Base-by-base conservation (phyloP, 352 stramenopile genomes). In the Pythium scleroteichum region DNA sequence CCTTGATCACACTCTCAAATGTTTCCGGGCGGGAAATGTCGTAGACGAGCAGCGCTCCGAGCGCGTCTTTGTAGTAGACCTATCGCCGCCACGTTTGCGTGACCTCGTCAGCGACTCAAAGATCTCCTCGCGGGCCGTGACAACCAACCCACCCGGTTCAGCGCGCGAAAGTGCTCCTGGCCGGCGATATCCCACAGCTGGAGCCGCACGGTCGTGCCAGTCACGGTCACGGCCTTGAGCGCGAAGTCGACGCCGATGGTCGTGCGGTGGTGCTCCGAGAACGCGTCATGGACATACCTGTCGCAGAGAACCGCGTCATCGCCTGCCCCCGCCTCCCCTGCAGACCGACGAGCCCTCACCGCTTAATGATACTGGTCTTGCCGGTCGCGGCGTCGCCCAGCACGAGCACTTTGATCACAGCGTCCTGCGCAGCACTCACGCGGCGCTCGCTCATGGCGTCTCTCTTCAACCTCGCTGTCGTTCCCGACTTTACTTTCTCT, bases 121-220 rank as follows among this genome's bases (percentile, higher is more conserved):
- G 24, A 44, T 20, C 47, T 53, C 27, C 13, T 33, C 29, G 23
- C 42, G 29, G 19, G 39, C 41, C 20, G 9, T 29, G 2, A 5
- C 33, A 50, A 33, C 17, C n/a, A 8, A 59, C 70, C 3, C 47
- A 92, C 88, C 39, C 89, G 75, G 66, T 96, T 96, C 8, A 98
- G 79, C n/a, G 85, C 82, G n/a, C 91, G 85, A 56, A 97, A 98
- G 49, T 97, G 88, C 57, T 98, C 94, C 71, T 98, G 92, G 8
- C 94, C 84, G 16, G 94, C 94, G 48, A 98, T 97, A 53, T 98
- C 94, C 93, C 94, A 98, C 19, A 98, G 73, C 71, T 98, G 93
- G 14, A 98, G 72, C 19, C 90, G 87, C 42, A 97, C 87, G 33
- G 83, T 96, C 42, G 84, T 96, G 47, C 87, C 87, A 24, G 73